Base-by-base conservation (phyloP, 495 filamentous ascomycete genomes). In the Zalerion maritima region DNA sequence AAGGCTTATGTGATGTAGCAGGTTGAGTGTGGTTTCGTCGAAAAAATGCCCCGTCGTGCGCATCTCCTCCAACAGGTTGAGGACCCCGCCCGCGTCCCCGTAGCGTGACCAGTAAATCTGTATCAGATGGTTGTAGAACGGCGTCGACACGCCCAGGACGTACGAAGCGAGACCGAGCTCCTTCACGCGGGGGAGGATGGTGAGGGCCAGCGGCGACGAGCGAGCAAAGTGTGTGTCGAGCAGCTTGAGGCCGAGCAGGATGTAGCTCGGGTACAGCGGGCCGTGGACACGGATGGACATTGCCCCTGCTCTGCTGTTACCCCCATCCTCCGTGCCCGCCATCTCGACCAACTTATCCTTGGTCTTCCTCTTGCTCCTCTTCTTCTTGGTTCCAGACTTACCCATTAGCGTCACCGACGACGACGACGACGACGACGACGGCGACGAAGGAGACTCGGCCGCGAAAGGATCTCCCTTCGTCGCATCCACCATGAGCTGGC, bases 51-150 rank as follows among this genome's bases (percentile, higher is more conserved):
- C 82, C 1, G 60, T 68, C 6, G 65, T 49, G 21, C 79, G 71
- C 84, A 94, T 94, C 49, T 94, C 82, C 23, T 58, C 51, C 5
- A 91, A 52, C 3, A 84, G 52, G 7, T 69, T 56, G 7, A 74
- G 45, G 19, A 86, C 66, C 6, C 60, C 64, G 6, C 52, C 41
- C 1, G 80, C 52, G 41, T 89, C 71, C 4, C 64, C 58, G 37
- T 71, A 71, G 2, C 65, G 62, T 18, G 49, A 50, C 74, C 79
- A 86, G 34, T 70, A 54, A 19, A 78, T 64, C 14, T 55, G 41
- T 13, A 85, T 57, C 20, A 86, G 53, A 26, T 78, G 69, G 46
- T 87, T 82, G 51, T 82, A 91, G 21, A 92, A 69, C 0, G 58
- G 53, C 2, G 77, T 76, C 16, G 71, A 78, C 13, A 69, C 70